Conservation (phyloP, 1,284 basidiomycete species). For the Sphagnurus paluster region DNA sequence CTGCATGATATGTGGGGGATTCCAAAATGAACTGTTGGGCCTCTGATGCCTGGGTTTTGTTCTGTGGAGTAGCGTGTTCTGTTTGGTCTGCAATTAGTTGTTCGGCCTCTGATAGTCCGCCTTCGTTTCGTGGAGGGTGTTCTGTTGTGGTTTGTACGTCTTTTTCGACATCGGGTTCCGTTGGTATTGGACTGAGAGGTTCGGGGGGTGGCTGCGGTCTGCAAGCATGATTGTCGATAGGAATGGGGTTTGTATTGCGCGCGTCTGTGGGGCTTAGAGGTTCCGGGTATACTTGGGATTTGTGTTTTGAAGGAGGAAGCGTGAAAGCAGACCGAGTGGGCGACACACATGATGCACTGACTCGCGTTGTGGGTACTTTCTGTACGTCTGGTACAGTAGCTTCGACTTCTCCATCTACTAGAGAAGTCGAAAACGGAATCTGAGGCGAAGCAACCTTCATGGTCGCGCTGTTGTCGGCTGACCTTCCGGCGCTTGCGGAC, state of each 20-base stretch:
- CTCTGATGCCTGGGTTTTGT: background rate
- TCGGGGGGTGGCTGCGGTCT: background rate
- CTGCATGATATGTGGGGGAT: constrained; percentile 5
- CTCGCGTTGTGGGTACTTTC: background rate
- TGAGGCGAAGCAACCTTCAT: background rate
- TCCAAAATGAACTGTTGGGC: constrained; percentile 3
- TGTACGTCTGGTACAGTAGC: background rate
- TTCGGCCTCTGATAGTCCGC: no score
- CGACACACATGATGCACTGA: background rate
- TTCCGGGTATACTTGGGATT: background rate
- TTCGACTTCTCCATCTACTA: background rate
- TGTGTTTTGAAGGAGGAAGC: constrained; percentile 5
- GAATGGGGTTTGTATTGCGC: background rate
- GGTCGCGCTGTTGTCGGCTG: background rate
- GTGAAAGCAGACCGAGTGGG: constrained; percentile 1
- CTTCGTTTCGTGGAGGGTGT: background rate
- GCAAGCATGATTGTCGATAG: background rate
- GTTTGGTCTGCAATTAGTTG: background rate
- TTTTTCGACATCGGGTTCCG: background rate
- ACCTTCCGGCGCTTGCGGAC: constrained; percentile 12
- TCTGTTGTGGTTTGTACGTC: background rate
- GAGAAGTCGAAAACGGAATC: background rate
- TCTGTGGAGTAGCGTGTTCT: background rate
- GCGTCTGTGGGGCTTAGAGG: background rate
- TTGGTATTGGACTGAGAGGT: background rate